Base-by-base conservation (phyloP, 2,329 filamentous ascomycete species). In the Rhynchosporium secalis region DNA sequence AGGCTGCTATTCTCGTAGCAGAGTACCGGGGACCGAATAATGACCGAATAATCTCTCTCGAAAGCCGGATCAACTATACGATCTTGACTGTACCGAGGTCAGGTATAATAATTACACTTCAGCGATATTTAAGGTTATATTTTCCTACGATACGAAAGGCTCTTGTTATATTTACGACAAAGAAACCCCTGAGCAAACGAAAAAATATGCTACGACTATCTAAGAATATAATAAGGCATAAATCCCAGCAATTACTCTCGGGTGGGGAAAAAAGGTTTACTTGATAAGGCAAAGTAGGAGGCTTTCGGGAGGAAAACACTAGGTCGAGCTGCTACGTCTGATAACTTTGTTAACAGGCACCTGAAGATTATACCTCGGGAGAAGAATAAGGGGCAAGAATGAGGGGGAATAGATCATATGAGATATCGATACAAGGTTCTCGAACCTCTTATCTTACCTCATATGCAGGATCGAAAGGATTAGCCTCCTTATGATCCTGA, bases 81-180 rank as follows among this genome's bases (percentile, higher is more conserved):
- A 62, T 47, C 56, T 20, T 33, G 41, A 62, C 46, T 62, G 28
- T 36, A 62, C 56, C 10, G 41, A 62, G 36, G 13, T 15, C 15
- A 7, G 46, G 48, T 58, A 58, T 41, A 62, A 54, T 49, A 62
- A 57, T 29, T 62, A 62, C 20, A 43, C 45, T 3, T 10, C 58
- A 28, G 54, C 54, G 4, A 62, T 62, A 15, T 58, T 62, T 47
- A 58, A 26, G n/a, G 55, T 0, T 46, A 58, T 9, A n/a, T 62
- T 62, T 54, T 54, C n/a, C n/a, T 62, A 62, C 26, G 26, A 62
- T 56, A n/a, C 41, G 15, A 62, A 62, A 56, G 48, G 61, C 2
- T 48, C 28, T 36, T 62, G 31, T 45, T n/a, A 62, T 45, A 60
- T 62, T 38, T 62, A 62, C n/a, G 56, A 62, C 13, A n/a, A 20